Percentiles rank a stretch among this genome's conserved stretches.
Conservation (phyloP, 345 rosid species). For the Eucalyptus marginata region DNA sequence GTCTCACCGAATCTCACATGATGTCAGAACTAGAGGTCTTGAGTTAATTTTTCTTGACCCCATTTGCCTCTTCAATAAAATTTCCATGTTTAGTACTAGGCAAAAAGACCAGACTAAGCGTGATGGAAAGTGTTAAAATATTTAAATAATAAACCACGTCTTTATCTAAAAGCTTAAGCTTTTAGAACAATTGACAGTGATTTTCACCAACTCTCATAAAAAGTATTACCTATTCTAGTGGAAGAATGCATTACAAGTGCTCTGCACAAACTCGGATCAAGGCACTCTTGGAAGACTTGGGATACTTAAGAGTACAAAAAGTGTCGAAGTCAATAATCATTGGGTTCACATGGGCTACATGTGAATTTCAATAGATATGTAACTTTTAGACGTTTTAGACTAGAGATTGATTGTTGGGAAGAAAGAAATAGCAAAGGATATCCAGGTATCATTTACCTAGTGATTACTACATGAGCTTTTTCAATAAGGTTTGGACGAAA, state of each 20-base stretch:
- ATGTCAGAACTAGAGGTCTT: too few species aligned
- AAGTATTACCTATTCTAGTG: neutral
- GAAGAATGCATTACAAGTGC: neutral
- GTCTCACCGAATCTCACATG: too few species aligned
- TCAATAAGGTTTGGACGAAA: neutral
- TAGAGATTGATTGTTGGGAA: neutral
- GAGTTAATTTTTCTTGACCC: accelerated
- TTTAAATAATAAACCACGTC: too few species aligned
- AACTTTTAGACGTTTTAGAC: neutral
- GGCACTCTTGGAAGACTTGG: neutral
- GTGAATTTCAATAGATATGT: neutral
- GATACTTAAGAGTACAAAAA: neutral
- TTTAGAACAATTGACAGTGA: accelerated
- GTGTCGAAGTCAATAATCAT: neutral
- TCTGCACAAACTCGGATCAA: neutral
- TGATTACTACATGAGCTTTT: neutral
- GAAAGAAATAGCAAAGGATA: neutral
- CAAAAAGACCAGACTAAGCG: accelerated
- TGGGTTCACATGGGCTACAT: neutral
- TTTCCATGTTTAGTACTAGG: too few species aligned
- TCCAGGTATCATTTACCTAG: neutral
- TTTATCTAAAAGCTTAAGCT: accelerated
- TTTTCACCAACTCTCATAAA: too few species aligned
- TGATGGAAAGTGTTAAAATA: too few species aligned
- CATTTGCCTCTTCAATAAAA: too few species aligned